Base-by-base conservation (phyloP, 2,329 filamentous ascomycete species). In the Pseudogymnoascus sp. region DNA sequence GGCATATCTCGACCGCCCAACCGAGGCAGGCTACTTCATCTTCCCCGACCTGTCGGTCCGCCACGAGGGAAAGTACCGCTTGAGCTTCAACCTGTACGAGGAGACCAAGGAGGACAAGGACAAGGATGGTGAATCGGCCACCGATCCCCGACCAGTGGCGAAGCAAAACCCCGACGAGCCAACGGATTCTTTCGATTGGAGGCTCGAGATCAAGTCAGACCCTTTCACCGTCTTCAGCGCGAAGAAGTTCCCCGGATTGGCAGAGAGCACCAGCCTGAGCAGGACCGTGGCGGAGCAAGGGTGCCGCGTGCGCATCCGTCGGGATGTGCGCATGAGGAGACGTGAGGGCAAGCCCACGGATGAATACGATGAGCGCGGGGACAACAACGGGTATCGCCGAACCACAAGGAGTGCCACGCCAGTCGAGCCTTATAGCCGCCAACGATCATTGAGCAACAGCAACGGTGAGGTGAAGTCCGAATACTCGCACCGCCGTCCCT, bases 11-110 rank as follows among this genome's bases (percentile, higher is more conserved):
- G 93, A 97, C 73, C 89, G 93, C 49, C 94, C 94, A 2, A 76
- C 77, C 39, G 83, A 86, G 68, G 85, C 84, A 42, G 94, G 92
- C 62, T 99, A 97, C 75, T 99, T 99, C 76, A 90, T 99, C 74
- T 99, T 99, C 74, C 94, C 94, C 2, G 94, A 99, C 75, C 80
- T 97, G 28, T 97, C 93, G 0, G 93, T 99, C 58, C 88, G 94
- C 62, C 93, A 99, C 71, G 94, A 99, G 75, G 94, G 94, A 65
- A 87, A 88, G 68, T 99, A 97, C 75, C 83, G 88, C n/a, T 78
- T 99, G 62, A 90, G 87, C 65, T 97, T 99, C 77, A 92, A 91
- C 70, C 79, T 99, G 35, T 97, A 94, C 70, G 94, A 99, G 78
- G 90, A 96, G 73, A 87, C 92, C 72, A 96, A 96, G 80, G 88